Base-by-base conservation (phyloP, 441 rosid genomes). In the Erodium texanum region DNA sequence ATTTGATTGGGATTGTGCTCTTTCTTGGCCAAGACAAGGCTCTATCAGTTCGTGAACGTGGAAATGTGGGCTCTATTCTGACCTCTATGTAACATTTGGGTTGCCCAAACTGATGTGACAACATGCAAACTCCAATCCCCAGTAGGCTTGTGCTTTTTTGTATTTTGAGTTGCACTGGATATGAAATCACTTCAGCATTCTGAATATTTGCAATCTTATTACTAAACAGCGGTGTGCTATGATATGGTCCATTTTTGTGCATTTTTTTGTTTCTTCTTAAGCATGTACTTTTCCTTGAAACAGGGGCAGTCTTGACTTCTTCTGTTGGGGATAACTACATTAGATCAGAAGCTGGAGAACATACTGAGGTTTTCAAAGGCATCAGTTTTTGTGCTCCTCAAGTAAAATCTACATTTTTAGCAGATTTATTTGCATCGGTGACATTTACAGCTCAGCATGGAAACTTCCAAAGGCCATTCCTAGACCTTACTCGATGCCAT, bases 401-500 rank as follows among this genome's bases (percentile, higher is more conserved):
- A 7, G 22, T 82, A 69, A 90, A 89, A 69, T 90, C 92, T 14
- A 68, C 89, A 41, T 56, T 87, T 41, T 64, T 82, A 73, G 95
- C 86, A 19, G 95, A 90, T 84, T 65, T 75, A 48, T 91, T 91
- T 77, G 91, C 87, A 58, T 83, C 96, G 14, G 71, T 88, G 50
- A 77, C 92, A 65, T 72, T 93, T 48, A 85, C 90, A 22, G 98
- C 96, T 70, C 98, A 89, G 74, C 83, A 83, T 50, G 99, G 99
- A 69, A 88, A 77, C 77, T 91, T 91, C 78, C 98, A 87, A 69
- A 86, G 81, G 76, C 75, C 71, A 19, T 84, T 87, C 81, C 77
- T 82, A 16, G 97, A 93, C 80, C 97, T 91, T 77, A 91, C 92
- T 43, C 83, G 93, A 66, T 76, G 83, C 73, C 92, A 85, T 50